These are phyloP conservation scores for Dictyophora rubrovolvata DNA, from an alignment of 768 basidiomycete species.

Conservation along the genomic window DNA sequence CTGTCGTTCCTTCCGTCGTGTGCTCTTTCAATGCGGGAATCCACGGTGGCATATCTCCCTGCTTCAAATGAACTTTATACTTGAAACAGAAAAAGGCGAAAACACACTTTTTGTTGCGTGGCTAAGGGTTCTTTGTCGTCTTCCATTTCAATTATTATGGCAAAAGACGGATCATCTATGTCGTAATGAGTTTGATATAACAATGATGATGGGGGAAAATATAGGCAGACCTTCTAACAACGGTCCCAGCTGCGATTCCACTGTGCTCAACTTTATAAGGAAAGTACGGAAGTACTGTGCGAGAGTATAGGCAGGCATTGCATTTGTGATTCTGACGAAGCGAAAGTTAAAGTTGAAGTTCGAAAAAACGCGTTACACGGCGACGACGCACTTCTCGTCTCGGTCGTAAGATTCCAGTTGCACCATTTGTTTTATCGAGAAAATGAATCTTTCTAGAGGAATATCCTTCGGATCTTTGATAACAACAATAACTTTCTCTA, in stretches of 20 bases:
- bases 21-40: slow-evolving; percentile 61
- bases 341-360: neutral
- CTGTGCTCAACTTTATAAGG: slow-evolving; percentile 68
- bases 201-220: neutral
- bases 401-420: slow-evolving; percentile 59
- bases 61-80: neutral
- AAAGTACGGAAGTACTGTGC: slow-evolving; percentile 76
- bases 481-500: slow-evolving; percentile 73
- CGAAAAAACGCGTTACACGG: neutral
- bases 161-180: slow-evolving; percentile 66
- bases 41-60: slow-evolving; percentile 67
- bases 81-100: neutral
- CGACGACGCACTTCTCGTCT: slow-evolving; percentile 44
- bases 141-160: slow-evolving; percentile 70
- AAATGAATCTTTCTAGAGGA: slow-evolving; percentile 83
- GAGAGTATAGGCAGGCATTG: slow-evolving; percentile 53
- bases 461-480: slow-evolving; percentile 75
- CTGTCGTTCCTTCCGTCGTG: slow-evolving; percentile 56
- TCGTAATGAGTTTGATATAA: neutral
- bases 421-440: slow-evolving; percentile 78
- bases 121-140: slow-evolving; percentile 51
- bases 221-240: slow-evolving; percentile 41
- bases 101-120: slow-evolving; percentile 34
- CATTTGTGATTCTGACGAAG: slow-evolving; percentile 51
- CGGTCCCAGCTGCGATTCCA: slow-evolving; percentile 60